Evolutionary conservation across 2,329 filamentous ascomycete genomes (phyloP).

Genomic region (Hymenoscyphus salicellus): DNA sequence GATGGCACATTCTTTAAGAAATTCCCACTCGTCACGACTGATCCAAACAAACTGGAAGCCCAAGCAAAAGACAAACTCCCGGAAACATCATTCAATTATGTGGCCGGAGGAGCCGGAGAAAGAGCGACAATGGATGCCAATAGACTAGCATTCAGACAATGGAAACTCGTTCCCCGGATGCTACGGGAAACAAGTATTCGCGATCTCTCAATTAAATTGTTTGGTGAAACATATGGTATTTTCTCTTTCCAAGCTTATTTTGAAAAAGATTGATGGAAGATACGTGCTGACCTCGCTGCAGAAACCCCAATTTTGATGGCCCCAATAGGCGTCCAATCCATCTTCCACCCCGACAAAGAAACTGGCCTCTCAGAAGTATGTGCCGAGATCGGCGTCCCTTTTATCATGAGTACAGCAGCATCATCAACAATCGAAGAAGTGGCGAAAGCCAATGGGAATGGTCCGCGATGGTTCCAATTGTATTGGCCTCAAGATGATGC

Average conservation of each 20-base stretch:
- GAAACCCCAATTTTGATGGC: slow-evolving; percentile 56
- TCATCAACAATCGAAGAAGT: slow-evolving; percentile 64
- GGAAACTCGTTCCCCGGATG: slow-evolving; percentile 60
- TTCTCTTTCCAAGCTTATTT: too few species aligned
- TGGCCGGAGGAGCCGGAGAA: slow-evolving; percentile 61
- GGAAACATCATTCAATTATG: slow-evolving; percentile 54
- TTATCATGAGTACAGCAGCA: slow-evolving; percentile 64
- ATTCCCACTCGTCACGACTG: slow-evolving; percentile 54
- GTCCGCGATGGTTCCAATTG: slow-evolving; percentile 68
- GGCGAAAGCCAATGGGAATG: slow-evolving; percentile 54
- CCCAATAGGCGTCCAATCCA: slow-evolving; percentile 66
- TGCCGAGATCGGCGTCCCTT: slow-evolving; percentile 59
- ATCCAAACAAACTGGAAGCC: slow-evolving; percentile 54
- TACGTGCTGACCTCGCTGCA: not conserved
- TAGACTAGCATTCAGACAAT: slow-evolving; percentile 61
- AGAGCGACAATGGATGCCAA: slow-evolving; percentile 62
- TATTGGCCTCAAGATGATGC: slow-evolving; percentile 70
- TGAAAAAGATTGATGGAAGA: not conserved
- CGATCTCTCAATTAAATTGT: slow-evolving; percentile 53
- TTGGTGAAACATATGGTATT: slow-evolving; percentile 48
- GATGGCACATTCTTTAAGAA: slow-evolving; percentile 49
- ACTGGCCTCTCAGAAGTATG: slow-evolving; percentile 62
- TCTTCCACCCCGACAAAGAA: slow-evolving; percentile 66
- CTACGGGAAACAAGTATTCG: slow-evolving; percentile 49
- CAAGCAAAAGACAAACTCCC: slow-evolving; percentile 51